Conservation (phyloP, 345 rosid species). For the Jatropha curcas region DNA sequence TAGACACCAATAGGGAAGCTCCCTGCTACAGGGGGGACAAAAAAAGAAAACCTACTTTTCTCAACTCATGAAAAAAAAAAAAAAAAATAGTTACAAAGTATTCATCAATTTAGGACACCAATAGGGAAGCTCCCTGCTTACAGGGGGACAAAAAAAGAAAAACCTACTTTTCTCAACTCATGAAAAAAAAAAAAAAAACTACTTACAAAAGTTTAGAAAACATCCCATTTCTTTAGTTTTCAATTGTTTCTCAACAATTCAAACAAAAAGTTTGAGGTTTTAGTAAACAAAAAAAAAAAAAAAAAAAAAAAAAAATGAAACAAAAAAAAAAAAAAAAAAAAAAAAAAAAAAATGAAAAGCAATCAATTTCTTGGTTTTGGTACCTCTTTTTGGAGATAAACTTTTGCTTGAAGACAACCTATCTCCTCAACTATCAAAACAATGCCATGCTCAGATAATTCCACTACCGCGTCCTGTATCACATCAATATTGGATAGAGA, state of each 20-base stretch:
- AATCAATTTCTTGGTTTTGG: not conserved
- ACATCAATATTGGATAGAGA: not conserved
- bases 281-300: not conserved
- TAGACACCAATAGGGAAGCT: too few relatives aligned
- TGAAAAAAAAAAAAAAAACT: not conserved
- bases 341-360: too few relatives aligned
- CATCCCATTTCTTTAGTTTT: not conserved
- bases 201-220: too few relatives aligned
- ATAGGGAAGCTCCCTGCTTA: too few relatives aligned
- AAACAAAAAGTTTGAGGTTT: not conserved
- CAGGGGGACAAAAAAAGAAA: not conserved
- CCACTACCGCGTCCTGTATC: constrained; percentile 76
- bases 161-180: not conserved
- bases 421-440: constrained; percentile 84
- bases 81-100: not conserved
- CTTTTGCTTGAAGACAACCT: constrained; percentile 90
- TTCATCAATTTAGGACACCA: too few relatives aligned
- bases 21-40: too few relatives aligned
- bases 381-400: constrained; percentile 92
- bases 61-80: not conserved
- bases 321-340: too few relatives aligned
- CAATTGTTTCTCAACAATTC: not conserved
- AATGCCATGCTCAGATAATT: constrained; percentile 83
- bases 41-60: too few relatives aligned
- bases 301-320: too few relatives aligned